Percentiles rank a stretch among this genome's conserved stretches.
These are phyloP conservation scores for Glycyrrhiza uralensis DNA, from an alignment of 306 rosid species.

Conservation along the genomic window DNA sequence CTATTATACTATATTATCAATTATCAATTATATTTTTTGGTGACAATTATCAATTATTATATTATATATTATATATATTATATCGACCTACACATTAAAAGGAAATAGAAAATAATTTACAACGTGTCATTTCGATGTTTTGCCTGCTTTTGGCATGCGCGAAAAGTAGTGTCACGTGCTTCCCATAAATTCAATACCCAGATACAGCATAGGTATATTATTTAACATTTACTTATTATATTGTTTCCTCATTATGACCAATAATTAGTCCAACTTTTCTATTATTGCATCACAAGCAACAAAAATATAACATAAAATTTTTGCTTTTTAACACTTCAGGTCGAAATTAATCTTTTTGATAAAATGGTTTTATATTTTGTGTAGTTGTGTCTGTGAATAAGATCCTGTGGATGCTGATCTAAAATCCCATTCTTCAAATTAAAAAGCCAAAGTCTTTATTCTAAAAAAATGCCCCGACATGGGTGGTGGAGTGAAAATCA, in stretches of 20 bases:
- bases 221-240: neutral
- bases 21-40: too few relatives aligned
- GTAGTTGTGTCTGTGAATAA: neutral
- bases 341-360: constrained; percentile 55
- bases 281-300: constrained; percentile 53
- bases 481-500: neutral
- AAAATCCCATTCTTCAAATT: neutral
- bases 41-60: too few relatives aligned
- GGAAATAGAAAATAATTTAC: neutral
- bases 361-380: constrained; percentile 40
- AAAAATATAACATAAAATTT: neutral
- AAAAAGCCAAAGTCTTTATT: neutral
- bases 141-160: constrained; percentile 78
- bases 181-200: constrained; percentile 32
- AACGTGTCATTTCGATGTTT: constrained; percentile 36
- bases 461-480: neutral
- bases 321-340: constrained; percentile 33
- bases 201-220: neutral
- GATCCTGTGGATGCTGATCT: neutral
- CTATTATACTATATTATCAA: too few relatives aligned
- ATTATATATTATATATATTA: too few relatives aligned
- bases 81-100: neutral
- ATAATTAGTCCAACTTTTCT: constrained; percentile 23
- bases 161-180: constrained; percentile 80
- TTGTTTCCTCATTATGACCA: constrained; percentile 7